A percentile compares a stretch with the other conserved stretches of the same genome.
These are phyloP conservation scores for Chlamydomonas incerta DNA, from an alignment of 139 green algal genomes.

Conservation along the genomic window DNA sequence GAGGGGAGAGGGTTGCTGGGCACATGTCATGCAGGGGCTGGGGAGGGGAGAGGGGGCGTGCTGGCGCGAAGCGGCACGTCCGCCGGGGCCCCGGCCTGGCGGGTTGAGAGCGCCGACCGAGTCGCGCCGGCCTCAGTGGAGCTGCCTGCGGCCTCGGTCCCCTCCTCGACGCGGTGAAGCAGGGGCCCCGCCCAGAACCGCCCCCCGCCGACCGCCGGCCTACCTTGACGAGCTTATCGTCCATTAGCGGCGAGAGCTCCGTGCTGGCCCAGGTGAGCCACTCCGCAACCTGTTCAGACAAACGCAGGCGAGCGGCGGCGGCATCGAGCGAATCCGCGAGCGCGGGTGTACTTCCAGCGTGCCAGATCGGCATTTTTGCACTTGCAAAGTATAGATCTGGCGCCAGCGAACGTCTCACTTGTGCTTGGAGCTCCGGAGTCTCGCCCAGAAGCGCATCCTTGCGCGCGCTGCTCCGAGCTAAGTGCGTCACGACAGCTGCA, in stretches of 20 bases:
- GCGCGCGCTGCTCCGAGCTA: background rate
- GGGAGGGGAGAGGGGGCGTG: background rate
- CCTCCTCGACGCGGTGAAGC: no score
- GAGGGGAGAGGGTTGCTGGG: no score
- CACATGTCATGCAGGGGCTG: no score
- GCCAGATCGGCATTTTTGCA: background rate
- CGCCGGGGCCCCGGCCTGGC: no score
- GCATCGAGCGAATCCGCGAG: background rate
- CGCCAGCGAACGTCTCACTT: background rate
- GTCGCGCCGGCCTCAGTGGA: no score
- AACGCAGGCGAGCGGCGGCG: background rate
- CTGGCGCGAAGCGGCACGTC: no score
- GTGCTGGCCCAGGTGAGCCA: conserved; percentile 54
- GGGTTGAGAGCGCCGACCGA: no score
- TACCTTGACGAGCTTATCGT: conserved; percentile 61
- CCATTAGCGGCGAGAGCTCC: conserved; percentile 52
- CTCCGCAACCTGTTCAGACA: conserved; percentile 46
- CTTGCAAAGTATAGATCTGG: background rate
- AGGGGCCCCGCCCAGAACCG: no score
- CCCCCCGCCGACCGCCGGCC: no score
- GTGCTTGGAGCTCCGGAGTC: conserved; percentile 14
- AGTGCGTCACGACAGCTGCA: background rate
- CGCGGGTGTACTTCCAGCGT: no score
- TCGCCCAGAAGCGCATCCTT: background rate
- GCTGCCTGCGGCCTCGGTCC: no score